A percentile compares a stretch with the other conserved stretches of the same genome.
Evolutionary conservation across 2,329 filamentous ascomycete species (phyloP).

Genomic region (Grosmannia huntii): DNA sequence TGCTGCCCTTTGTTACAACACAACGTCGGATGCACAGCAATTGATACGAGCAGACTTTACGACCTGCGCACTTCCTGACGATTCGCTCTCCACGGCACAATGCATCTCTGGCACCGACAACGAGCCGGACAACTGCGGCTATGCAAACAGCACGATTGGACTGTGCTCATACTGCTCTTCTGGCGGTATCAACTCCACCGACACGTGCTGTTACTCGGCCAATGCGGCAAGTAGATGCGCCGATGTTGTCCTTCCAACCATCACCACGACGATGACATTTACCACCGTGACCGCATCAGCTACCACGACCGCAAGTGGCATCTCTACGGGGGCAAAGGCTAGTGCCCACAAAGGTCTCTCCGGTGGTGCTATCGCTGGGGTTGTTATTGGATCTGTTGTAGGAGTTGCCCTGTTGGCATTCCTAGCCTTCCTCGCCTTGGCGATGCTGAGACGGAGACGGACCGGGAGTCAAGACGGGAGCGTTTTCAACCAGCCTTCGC

Average conservation of each 20-base stretch:
- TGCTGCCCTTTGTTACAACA: slow-evolving; percentile 54
- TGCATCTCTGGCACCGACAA: slow-evolving; percentile 72
- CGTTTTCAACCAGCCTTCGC: slow-evolving; percentile 83
- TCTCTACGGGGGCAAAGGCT: slow-evolving; percentile 19
- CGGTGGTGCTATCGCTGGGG: slow-evolving; percentile 81
- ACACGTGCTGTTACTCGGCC: slow-evolving; percentile 84
- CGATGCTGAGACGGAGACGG: slow-evolving; percentile 35
- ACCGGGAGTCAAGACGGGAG: slow-evolving; percentile 50
- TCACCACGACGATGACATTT: slow-evolving; percentile 55
- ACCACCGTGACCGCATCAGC: slow-evolving; percentile 32
- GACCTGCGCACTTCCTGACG: slow-evolving; percentile 72
- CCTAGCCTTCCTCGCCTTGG: slow-evolving; percentile 56
- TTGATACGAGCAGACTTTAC: slow-evolving; percentile 89
- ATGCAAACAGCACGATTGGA: slow-evolving; percentile 54
- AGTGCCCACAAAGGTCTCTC: slow-evolving; percentile 38
- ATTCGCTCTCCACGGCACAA: slow-evolving; percentile 55
- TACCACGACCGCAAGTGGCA: slow-evolving; percentile 27
- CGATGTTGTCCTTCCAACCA: slow-evolving; percentile 64
- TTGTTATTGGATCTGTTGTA: slow-evolving; percentile 68
- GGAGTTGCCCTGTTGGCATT: slow-evolving; percentile 58
- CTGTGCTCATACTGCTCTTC: slow-evolving; percentile 78
- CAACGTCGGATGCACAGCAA: slow-evolving; percentile 50
- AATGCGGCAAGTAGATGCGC: slow-evolving; percentile 57
- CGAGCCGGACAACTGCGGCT: slow-evolving; percentile 81
- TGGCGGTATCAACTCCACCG: slow-evolving; percentile 80